These are phyloP conservation scores for Penicillium fuscoglaucum DNA, from an alignment of 2,329 filamentous ascomycete genomes.

Conservation along the genomic window DNA sequence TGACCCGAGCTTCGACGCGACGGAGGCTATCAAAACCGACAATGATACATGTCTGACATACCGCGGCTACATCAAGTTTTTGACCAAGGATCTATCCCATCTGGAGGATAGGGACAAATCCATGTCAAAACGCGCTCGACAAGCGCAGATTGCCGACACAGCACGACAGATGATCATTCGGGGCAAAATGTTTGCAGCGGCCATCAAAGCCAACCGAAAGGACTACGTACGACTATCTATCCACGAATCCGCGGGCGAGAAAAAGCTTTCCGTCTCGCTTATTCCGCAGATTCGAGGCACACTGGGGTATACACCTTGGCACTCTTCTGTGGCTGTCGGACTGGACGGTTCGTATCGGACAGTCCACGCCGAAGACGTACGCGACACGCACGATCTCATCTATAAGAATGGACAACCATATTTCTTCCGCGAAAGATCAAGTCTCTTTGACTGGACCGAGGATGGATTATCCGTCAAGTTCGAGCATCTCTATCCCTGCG, in stretches of 20 bases:
- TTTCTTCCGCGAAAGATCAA: slow-evolving; percentile 53
- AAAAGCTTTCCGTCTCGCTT: slow-evolving; percentile 30
- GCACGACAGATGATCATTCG: slow-evolving; percentile 31
- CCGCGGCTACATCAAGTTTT: slow-evolving; percentile 32
- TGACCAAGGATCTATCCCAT: slow-evolving; percentile 29
- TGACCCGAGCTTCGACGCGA: slow-evolving; percentile 29
- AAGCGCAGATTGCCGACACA: slow-evolving; percentile 22
- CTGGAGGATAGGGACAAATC: slow-evolving; percentile 11
- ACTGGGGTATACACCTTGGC: slow-evolving; percentile 37
- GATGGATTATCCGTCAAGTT: slow-evolving; percentile 38
- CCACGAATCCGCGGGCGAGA: slow-evolving; percentile 30
- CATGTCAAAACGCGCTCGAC: slow-evolving; percentile 23
- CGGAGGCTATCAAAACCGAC: slow-evolving; percentile 29
- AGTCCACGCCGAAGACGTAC: slow-evolving; percentile 29
- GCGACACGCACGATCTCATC: slow-evolving; percentile 48
- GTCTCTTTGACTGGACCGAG: slow-evolving; percentile 46
- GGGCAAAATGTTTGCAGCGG: slow-evolving; percentile 31
- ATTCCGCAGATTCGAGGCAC: slow-evolving; percentile 26
- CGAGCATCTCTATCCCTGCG: slow-evolving; percentile 50
- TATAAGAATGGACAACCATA: slow-evolving; percentile 49
- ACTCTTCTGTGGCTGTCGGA: slow-evolving; percentile 36
- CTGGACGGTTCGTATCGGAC: slow-evolving; percentile 28
- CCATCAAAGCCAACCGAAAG: slow-evolving; percentile 29
- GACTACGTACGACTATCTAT: slow-evolving; percentile 34
- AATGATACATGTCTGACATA: slow-evolving; percentile 32